Base-by-base conservation (phyloP, 1,139 yeast species). In the Ashbya aceris region DNA sequence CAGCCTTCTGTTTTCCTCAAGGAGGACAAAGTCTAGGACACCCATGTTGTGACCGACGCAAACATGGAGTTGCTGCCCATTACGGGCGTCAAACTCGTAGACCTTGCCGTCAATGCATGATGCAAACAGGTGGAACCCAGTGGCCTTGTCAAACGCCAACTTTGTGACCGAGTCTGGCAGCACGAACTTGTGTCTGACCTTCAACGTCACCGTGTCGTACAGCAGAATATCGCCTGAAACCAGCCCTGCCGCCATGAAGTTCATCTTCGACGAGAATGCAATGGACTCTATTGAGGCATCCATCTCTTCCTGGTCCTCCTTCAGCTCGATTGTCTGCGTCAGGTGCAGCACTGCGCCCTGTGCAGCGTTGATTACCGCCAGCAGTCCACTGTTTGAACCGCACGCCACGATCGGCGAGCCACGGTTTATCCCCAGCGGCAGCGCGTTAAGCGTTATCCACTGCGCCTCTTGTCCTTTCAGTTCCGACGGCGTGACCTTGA, bases 1-100 rank as follows among this genome's bases (percentile, higher is more conserved):
- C 40, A 93, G 58, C 58, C 82, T 79, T 44, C 73, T 72, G 33
- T 85, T 89, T 36, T 73, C 66, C n/a, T 77, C 77, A 33, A 70
- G 60, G 37, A 78, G 55, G 10, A 82, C 77, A 61, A 89, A 87
- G 55, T 87, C 96, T 47, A 91, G 72, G 10, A 91, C 79, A 44
- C 97, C 97, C 83, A 85, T 84, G 61, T 83, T 84, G 63, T 91
- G 98, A 17, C 98, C 99, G 37, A 77, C 77, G 50, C 94, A 94
- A 30, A 71, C 81, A 67, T 82, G 83, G 41, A 81, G 62, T 51
- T 76, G 79, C 44, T 91, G 86, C 43, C 95, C 95, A 2, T 87
- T 81, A 67, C 96, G 78, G 8, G 83, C 79, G 63, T 93, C 97
- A 83, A 89, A 87, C 62, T 82, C 79, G 64, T 81, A 81, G 32